Evolutionary conservation across 371 early-diverging fungal species (phyloP), one percentile per base, ranked within the genome.

Genomic region (Mortierella sp.): DNA sequence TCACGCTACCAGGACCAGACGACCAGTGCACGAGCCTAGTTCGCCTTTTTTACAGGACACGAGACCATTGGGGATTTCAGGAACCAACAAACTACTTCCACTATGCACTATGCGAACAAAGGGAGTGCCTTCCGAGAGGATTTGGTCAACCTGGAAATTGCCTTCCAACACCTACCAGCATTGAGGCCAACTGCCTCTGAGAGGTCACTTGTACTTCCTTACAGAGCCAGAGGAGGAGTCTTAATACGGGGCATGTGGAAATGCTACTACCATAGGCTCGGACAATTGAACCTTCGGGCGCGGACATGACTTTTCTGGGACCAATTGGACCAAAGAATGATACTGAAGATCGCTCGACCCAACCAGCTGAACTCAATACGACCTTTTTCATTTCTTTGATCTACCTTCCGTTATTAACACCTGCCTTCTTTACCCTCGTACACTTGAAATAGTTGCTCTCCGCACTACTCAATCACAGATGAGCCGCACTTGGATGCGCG

Each of bases 401-500:
- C 19, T 28, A 9, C 47, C 19, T 3, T 38, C 42, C 42, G 42
- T 31, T 11, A 38, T 16, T 24, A 76, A 14, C 48, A 11, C n/a
- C 0, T 26, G 13, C 24, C 4, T 16, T 19, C 45, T 8, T 19
- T 31, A 13, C 0, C 8, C 38, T 38, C 19, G 28, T 47, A 24
- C 9, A 72, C n/a, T 24, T 52, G 16, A 38, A 16, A 14, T 78
- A 84, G 84, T 65, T 55, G 76, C 80, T 78, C 73, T 78, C 55
- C 81, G 71, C 45, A 19, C 55, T 1, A 57, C 72, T 38, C 84
- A 76, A 42, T 73, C 70, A 65, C 80, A 78, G 9, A 70, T 60
- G 38, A 31, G 58, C 60, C 77, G 74, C 28, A 73, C 81, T 16
- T 84, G 85, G 85, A 58, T 79, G 52, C 81, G 85, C 55, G 79